A percentile compares a stretch with the other conserved stretches of the same genome.
Conservation (phyloP, 306 rosid genomes). For the Comarum palustre region DNA sequence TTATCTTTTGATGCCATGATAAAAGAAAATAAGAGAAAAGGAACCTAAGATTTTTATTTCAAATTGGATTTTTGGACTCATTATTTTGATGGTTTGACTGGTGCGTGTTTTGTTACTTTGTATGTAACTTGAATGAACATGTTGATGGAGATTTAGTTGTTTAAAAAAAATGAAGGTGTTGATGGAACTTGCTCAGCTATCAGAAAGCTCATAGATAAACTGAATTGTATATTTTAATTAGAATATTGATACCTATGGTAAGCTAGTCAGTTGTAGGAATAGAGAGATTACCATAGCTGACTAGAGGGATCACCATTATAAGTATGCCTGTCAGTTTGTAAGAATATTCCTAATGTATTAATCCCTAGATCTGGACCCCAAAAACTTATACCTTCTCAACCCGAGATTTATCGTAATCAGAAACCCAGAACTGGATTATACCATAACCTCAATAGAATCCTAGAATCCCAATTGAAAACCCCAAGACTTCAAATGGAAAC, state of each 20-base stretch:
- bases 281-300: not conserved
- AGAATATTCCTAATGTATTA: not conserved
- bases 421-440: not conserved
- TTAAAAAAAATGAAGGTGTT: not conserved
- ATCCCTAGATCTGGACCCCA: not conserved
- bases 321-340: not conserved
- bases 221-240: not conserved
- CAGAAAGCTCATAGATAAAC: not conserved
- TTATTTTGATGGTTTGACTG: not conserved
- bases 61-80: not conserved
- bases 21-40: not conserved
- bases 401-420: not conserved
- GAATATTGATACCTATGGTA: not conserved
- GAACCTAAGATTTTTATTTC: not conserved
- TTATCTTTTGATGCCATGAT: slow-evolving; percentile 2
- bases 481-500: too few relatives aligned
- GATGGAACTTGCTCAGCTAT: not conserved
- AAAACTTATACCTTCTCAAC: not conserved
- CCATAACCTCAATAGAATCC: not conserved
- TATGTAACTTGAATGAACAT: not conserved
- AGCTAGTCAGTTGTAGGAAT: not conserved
- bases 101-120: not conserved
- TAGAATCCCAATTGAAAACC: too few relatives aligned
- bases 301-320: not conserved
- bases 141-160: not conserved